phyloP scores from a whole-genome alignment of 805 yeast genomes.

The Barnettozyma salicaria region DNA sequence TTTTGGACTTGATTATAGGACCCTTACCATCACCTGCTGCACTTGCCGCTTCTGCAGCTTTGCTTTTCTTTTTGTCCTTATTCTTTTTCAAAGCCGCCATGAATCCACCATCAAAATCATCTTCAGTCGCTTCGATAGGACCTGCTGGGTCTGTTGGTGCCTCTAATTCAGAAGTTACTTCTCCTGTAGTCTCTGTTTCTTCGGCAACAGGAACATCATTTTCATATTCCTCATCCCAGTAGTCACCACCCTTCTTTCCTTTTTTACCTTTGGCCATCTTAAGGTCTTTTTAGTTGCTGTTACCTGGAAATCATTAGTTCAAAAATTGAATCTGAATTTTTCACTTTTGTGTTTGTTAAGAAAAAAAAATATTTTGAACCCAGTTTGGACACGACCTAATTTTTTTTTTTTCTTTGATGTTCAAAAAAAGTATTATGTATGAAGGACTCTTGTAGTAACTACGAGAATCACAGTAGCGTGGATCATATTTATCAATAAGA shows the following conservation, averaged over 20 bases:
- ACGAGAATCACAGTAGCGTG: no score
- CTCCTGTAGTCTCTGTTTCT: constrained; percentile 41
- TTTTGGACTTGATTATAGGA: constrained; percentile 80
- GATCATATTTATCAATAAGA: neutral
- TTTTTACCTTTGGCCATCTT: constrained; percentile 49
- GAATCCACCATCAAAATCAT: constrained; percentile 57
- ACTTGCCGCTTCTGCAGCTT: constrained; percentile 52
- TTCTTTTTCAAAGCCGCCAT: constrained; percentile 78
- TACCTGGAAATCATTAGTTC: no score
- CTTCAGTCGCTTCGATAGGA: constrained; percentile 30
- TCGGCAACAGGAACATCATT: constrained; percentile 46
- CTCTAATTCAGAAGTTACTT: constrained; percentile 11
- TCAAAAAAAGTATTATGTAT: constrained; percentile 1
- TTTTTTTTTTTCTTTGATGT: neutral
- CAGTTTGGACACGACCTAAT: neutral
- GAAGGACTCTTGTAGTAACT: no score
- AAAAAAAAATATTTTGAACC: constrained; percentile 5
- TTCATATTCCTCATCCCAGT: constrained; percentile 71
- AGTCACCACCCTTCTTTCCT: constrained; percentile 56
- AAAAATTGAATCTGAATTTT: constrained; percentile 1
- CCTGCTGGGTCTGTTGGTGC: constrained; percentile 25
- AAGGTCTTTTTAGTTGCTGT: no score
- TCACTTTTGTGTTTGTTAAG: neutral
- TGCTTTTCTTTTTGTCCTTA: constrained; percentile 68
- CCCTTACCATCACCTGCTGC: constrained; percentile 41